Evolutionary conservation across 2,329 filamentous ascomycete genomes (phyloP), one percentile per base, ranked within the genome.

Genomic region (Xylaria sp.): DNA sequence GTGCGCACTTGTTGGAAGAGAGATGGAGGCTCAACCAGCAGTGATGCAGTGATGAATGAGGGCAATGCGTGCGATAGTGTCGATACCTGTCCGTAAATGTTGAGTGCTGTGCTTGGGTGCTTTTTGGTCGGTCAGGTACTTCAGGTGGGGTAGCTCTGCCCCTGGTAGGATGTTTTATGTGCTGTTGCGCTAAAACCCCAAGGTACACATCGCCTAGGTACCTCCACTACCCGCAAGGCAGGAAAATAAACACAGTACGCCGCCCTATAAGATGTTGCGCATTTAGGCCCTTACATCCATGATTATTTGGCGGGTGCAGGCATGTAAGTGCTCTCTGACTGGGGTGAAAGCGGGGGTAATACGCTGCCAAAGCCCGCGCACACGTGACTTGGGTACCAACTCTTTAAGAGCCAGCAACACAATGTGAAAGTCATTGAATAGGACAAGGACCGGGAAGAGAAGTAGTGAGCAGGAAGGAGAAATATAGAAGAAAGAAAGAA

Each of bases 341-440:
- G n/a, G n/a, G 23, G 43, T 25, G 35, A 52, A 37, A 46, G 58
- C 52, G 58, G 58, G 35, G 51, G 13, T 19, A 49, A 19, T n/a
- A 27, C 23, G 37, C 33, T 47, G 41, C 33, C 17, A 43, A 48
- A n/a, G n/a, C n/a, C n/a, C n/a, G n/a, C 23, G 13, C 29, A n/a
- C 47, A 43, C 51, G 51, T 55, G 51, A 60, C 43, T 55, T 43
- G 27, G 57, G 37, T 55, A 55, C 13, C 51, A 54, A 54, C 40
- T 21, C 25, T 5, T 7, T 35, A 6, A 41, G 11, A n/a, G 23
- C 19, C 17, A 9, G 44, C 4, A 19, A 35, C 13, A 35, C 40
- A 53, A 10, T 17, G n/a, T 25, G 13, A n/a, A n/a, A n/a, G n/a
- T n/a, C n/a, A n/a, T n/a, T n/a, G n/a, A n/a, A n/a, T n/a, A n/a